A percentile compares a stretch with the other conserved stretches of the same genome.
These are phyloP conservation scores for Leccinum incarnatum DNA, from an alignment of 768 basidiomycete genomes.

Conservation along the genomic window DNA sequence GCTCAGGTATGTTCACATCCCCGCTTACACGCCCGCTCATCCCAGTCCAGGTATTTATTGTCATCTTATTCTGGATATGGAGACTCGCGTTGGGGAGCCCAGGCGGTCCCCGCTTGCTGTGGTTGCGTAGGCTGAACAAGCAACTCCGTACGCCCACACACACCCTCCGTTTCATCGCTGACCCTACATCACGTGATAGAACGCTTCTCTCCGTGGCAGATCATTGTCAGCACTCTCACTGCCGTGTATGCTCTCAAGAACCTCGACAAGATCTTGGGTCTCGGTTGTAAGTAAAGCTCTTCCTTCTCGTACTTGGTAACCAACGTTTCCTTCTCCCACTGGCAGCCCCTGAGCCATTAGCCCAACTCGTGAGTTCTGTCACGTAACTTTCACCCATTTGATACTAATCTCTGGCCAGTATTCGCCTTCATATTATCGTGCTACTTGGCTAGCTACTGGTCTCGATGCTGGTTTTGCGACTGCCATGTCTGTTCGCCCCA, in stretches of 20 bases:
- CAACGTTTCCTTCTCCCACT: conserved; percentile 2
- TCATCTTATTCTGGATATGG: conserved; percentile 91
- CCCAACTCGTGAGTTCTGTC: conserved; percentile 63
- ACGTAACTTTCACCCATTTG: neutral
- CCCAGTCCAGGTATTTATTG: conserved; percentile 71
- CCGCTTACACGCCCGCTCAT: neutral
- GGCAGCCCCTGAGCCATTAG: conserved; percentile 88
- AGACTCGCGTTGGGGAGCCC: conserved; percentile 65
- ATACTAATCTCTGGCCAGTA: conserved; percentile 50
- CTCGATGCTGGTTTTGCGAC: conserved; percentile 98
- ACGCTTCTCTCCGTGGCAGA: conserved; percentile 95
- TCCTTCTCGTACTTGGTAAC: neutral
- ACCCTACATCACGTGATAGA: conserved; percentile 37
- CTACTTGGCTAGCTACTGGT: conserved; percentile 91
- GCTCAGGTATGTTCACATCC: conserved; percentile 53
- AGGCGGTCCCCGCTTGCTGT: conserved; percentile 63
- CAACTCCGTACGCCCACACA: conserved; percentile 48
- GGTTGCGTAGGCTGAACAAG: conserved; percentile 59
- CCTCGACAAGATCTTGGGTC: conserved; percentile 79
- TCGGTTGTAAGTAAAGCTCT: conserved; percentile 52
- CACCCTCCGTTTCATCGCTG: neutral
- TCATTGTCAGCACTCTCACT: conserved; percentile 84
- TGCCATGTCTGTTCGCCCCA: conserved; percentile 88
- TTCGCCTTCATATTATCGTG: conserved; percentile 90
- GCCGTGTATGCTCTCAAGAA: conserved; percentile 80